phyloP scores from a whole-genome alignment of 2,329 filamentous ascomycete genomes.

The Fusarium lyarnte region DNA sequence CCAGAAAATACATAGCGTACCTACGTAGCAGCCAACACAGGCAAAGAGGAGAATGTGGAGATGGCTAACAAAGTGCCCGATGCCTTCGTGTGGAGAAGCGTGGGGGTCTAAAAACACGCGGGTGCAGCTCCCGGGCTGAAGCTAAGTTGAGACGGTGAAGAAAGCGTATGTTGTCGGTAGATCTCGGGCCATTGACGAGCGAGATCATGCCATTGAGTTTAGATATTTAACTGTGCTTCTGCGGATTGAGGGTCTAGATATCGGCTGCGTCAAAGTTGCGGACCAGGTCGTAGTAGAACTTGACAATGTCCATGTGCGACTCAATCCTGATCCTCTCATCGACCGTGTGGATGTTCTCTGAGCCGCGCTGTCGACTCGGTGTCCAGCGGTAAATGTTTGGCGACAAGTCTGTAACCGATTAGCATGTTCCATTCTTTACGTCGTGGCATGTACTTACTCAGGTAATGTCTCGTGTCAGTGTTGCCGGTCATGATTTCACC shows the following conservation, averaged over 20 bases:
- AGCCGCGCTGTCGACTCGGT: conserved; percentile 45
- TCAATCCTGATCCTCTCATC: conserved; percentile 53
- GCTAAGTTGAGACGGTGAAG: conserved; percentile 3
- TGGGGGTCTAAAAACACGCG: conserved; percentile 4
- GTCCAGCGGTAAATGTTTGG: conserved; percentile 55
- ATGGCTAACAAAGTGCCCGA: conserved; percentile 4
- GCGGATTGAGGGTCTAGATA: conserved; percentile 11
- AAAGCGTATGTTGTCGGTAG: background rate
- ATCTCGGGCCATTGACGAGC: background rate
- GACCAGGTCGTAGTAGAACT: conserved; percentile 57
- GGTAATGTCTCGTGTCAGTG: conserved; percentile 55
- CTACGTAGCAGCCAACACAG: background rate
- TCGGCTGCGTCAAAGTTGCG: conserved; percentile 56
- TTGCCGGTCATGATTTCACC: conserved; percentile 57
- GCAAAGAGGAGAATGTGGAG: conserved; percentile 19
- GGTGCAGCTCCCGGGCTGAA: background rate
- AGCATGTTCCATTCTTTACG: background rate
- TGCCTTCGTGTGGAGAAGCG: conserved; percentile 19
- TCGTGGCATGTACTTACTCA: conserved; percentile 41
- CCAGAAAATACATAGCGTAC: background rate
- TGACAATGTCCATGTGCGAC: conserved; percentile 52
- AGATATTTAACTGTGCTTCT: background rate
- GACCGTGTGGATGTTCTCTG: conserved; percentile 53
- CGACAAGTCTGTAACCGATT: conserved; percentile 39
- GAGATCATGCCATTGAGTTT: background rate